Percentiles rank a stretch among this genome's conserved stretches.
Conservation (phyloP, 148 eudicot genomes). For the Vaccinium darrowii region DNA sequence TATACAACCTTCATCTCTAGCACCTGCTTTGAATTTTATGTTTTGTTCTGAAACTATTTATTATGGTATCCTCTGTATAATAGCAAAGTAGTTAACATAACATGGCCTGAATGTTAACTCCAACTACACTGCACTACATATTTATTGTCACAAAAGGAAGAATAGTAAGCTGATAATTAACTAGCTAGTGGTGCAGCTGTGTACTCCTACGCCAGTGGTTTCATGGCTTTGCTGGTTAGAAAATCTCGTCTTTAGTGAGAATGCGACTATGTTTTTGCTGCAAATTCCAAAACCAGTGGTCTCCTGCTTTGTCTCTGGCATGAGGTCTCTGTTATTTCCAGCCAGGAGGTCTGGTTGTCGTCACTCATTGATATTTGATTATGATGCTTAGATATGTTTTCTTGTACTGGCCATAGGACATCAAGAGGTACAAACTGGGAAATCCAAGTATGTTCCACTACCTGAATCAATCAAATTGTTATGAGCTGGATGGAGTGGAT, state of each 20-base stretch:
- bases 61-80: neutral
- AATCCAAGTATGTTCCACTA: slow-evolving; percentile 77
- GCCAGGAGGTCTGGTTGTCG: neutral
- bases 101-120: neutral
- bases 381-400: neutral
- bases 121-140: neutral
- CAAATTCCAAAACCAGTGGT: neutral
- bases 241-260: neutral
- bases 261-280: neutral
- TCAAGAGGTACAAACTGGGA: slow-evolving; percentile 70
- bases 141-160: neutral
- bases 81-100: neutral
- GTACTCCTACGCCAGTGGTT: neutral
- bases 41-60: neutral
- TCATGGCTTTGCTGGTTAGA: neutral
- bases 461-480: slow-evolving; percentile 87
- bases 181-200: neutral
- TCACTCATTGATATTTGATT: neutral
- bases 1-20: neutral
- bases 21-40: neutral
- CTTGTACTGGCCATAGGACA: slow-evolving; percentile 39
- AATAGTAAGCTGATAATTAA: neutral
- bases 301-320: neutral
- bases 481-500: slow-evolving; percentile 65
- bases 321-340: neutral